Conservation (phyloP, 805 yeast species). For the Wickerhamiella hasegawae region DNA sequence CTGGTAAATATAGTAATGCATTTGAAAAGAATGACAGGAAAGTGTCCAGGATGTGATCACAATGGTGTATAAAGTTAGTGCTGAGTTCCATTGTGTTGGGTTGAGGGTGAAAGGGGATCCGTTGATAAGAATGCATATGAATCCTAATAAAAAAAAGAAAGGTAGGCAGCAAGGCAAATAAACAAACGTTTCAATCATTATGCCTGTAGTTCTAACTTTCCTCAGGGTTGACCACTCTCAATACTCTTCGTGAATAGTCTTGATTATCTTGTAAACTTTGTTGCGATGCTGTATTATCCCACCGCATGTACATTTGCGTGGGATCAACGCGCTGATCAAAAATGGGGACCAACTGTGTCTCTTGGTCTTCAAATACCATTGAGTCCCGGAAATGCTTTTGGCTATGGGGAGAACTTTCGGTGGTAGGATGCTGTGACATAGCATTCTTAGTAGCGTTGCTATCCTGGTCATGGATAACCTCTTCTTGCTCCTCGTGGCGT, state of each 20-base stretch:
- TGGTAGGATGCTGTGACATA: slow-evolving; percentile 7
- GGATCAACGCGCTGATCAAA: slow-evolving; percentile 55
- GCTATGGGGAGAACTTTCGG: slow-evolving; percentile 9
- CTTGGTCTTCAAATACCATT: slow-evolving; percentile 16
- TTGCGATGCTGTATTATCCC: slow-evolving; percentile 30
- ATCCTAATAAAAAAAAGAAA: too few species aligned
- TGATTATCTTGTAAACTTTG: slow-evolving; percentile 37
- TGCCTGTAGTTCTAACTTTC: neutral
- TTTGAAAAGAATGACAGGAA: too few species aligned
- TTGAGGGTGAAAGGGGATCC: too few species aligned
- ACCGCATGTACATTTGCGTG: slow-evolving; percentile 31
- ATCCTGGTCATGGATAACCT: neutral
- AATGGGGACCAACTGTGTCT: slow-evolving; percentile 20
- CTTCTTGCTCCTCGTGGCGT: slow-evolving; percentile 4
- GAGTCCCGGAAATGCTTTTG: slow-evolving; percentile 7
- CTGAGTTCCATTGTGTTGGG: too few species aligned
- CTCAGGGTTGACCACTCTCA: slow-evolving; percentile 38
- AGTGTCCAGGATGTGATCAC: too few species aligned
- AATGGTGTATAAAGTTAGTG: too few species aligned
- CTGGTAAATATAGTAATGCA: too few species aligned
- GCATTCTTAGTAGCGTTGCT: neutral
- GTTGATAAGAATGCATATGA: too few species aligned
- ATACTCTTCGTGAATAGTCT: slow-evolving; percentile 41
- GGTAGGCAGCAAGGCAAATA: too few species aligned
- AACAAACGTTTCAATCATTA: too few species aligned